Base-by-base conservation (phyloP, 192 early-diverging fungal species). In the Gamsiella multidivaricata region DNA sequence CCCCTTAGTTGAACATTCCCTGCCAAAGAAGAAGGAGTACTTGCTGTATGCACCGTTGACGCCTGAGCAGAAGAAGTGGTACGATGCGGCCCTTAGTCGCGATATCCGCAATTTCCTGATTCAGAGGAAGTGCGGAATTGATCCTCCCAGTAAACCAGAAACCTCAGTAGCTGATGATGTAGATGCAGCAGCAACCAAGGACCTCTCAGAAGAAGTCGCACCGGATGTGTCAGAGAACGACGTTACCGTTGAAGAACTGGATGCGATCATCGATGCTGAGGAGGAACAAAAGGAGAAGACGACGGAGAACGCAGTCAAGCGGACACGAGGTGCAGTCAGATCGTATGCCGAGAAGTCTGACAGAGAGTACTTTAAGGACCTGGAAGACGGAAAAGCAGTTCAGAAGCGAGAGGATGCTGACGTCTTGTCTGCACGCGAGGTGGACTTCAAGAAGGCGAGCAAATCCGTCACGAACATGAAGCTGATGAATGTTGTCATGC, bases 1-100 rank as follows among this genome's bases (percentile, higher is more conserved):
- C 9, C 28, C 22, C 5, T n/a, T 86, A 90, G 96, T 98, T 2
- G 96, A 96, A 58, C 86, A 92, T 47, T 82, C 86, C 20, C 65
- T 99, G 65, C 97, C 97, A 18, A 93, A 90, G 67, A 98, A 98
- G 81, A 90, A 91, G 45, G 96, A 97, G 81, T 92, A 94, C 56
- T 65, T 97, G 9, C 69, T 98, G 5, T 91, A 94, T 51, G 90
- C 88, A 18, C 94, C 94, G 0, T 80, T 94, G 60, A 90, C 92
- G 0, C 83, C 84, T 5, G 52, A 85, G 46, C 93, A 94, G 81
- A 90, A 87, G 61, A 86, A 89, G 61, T 85, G 88, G 66, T 93
- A 94, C 52, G 87, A 92, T 74, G 91, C 90, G 3, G 84, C 90
- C 17, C 67, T 91, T 6, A 80, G 83, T 12, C 70, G 84, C 32